Base-by-base conservation (phyloP, 257 asterid genomes). In the Haberlea rhodopensis region DNA sequence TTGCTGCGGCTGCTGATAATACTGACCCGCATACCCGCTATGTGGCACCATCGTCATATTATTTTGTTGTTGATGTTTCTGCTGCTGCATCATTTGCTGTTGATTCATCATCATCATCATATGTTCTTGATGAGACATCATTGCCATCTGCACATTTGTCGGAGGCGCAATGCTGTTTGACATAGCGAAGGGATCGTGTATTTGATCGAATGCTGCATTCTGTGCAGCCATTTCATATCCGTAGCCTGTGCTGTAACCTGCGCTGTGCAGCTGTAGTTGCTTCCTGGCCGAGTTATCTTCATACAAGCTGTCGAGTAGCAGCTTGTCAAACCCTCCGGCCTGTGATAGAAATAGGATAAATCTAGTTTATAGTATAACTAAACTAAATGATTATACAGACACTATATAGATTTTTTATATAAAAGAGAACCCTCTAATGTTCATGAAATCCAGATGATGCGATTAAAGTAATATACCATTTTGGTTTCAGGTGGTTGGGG, bases 121-220 rank as follows among this genome's bases (percentile, higher is more conserved):
- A 22, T 84, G 89, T n/a, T 87, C 86, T 26, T 81, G 96, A 6
- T 84, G 96, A 10, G 87, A 67, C 84, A 84, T 63, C 70, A 83
- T 31, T 27, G 86, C 84, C 86, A 88, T 73, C 75, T 85, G 96
- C 66, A 88, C 79, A 26, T 82, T 84, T 3, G 81, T 65, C 5
- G 86, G 86, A 19, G 96, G 80, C 19, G 80, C 80, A 16, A 82
- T 52, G 57, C 23, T 76, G 73, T 53, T 77, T 26, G 96, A 88
- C 82, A 78, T 79, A 46, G 87, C 80, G 29, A 79, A 87, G 1
- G 94, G 95, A 70, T 85, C 89, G 0, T 46, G 83, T 18, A 73
- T 70, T 43, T 43, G 78, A 54, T 72, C 22, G 45, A 72, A 73
- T 16, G 51, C 20, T 37, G 78, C 76, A 64, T 67, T 81, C 18